Base-by-base conservation (phyloP, 2,329 filamentous ascomycete genomes). In the Aspergillus neoniger region DNA sequence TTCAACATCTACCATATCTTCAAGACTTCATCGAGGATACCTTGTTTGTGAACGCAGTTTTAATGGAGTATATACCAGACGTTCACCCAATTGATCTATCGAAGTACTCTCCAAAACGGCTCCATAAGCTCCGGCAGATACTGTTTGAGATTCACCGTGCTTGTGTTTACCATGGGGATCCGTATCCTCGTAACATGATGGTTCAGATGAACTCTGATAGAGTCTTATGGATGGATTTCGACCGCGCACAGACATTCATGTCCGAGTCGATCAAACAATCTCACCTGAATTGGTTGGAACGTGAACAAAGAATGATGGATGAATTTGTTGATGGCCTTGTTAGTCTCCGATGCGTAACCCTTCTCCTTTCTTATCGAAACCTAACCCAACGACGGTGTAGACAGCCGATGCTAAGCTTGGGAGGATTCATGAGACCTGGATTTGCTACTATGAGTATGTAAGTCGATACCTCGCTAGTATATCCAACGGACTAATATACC, bases 181-280 rank as follows among this genome's bases (percentile, higher is more conserved):
- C 21, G 2, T 15, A 38, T n/a, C 54, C 54, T 5, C 23, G 54
- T 0, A 56, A 56, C 6, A 41, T 56, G 30, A 56, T 56, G 28
- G 17, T 56, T 10, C 23, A 15, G 12, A 28, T 6, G 14, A 41
- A 2, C 0, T 8, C 2, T 4, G 43, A 49, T 3, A 14, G 54
- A 12, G 54, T 38, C 5, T 25, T 49, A 5, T 56, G 54, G 30
- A 49, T 56, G 17, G 54, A 49, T 7, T 56, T 56, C 14, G 43
- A 49, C 9, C n/a, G 30, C 10, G 51, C 51, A 3, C 51, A 41
- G 8, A 54, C 32, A 2, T 36, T 38, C 17, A 21, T 1, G 4
- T 12, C 44, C 12, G 5, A 48, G 12, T n/a, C 21, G 6, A 28
- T 48, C 1, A n/a, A 48, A n/a, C 21, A 21, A n/a, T n/a, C 7